Percentiles rank a stretch among this genome's conserved stretches.
These are phyloP conservation scores for Didymella keratinophila DNA, from an alignment of 2,329 filamentous ascomycete genomes.

Conservation along the genomic window DNA sequence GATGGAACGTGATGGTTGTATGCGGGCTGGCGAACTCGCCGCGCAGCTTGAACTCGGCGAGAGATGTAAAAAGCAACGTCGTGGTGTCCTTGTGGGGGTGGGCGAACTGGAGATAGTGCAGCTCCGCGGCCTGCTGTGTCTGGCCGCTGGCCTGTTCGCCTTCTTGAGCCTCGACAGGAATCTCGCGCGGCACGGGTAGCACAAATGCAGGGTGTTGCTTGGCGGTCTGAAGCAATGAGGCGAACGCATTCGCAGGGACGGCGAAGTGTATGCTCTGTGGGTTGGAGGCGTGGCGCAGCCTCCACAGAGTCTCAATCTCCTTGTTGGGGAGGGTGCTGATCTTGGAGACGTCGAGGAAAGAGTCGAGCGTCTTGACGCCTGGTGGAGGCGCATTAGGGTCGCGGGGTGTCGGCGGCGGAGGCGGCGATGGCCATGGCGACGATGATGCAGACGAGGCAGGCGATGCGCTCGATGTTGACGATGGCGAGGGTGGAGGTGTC, in stretches of 20 bases:
- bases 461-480: constrained; percentile 16
- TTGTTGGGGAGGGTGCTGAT: constrained; percentile 73
- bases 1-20: constrained; percentile 91
- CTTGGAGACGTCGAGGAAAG: constrained; percentile 83
- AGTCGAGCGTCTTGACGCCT: constrained; percentile 70
- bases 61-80: constrained; percentile 84
- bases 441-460: constrained; percentile 16
- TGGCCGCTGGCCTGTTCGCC: constrained; percentile 16
- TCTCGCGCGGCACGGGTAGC: constrained; percentile 77
- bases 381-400: constrained; percentile 43
- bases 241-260: constrained; percentile 77
- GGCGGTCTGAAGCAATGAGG: constrained; percentile 74
- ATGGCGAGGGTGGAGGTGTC: constrained; percentile 30
- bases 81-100: constrained; percentile 73
- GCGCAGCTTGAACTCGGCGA: constrained; percentile 90
- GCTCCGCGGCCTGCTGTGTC: constrained; percentile 74
- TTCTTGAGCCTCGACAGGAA: constrained; percentile 38
- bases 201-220: constrained; percentile 86
- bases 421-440: constrained; percentile 39
- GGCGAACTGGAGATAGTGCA: constrained; percentile 96
- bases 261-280: constrained; percentile 82
- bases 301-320: constrained; percentile 90
- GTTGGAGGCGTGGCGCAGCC: constrained; percentile 79
- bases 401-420: constrained; percentile 40
- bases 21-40: constrained; percentile 91